Conservation (phyloP, 371 early-diverging fungal species). For the Circinella umbellata region DNA sequence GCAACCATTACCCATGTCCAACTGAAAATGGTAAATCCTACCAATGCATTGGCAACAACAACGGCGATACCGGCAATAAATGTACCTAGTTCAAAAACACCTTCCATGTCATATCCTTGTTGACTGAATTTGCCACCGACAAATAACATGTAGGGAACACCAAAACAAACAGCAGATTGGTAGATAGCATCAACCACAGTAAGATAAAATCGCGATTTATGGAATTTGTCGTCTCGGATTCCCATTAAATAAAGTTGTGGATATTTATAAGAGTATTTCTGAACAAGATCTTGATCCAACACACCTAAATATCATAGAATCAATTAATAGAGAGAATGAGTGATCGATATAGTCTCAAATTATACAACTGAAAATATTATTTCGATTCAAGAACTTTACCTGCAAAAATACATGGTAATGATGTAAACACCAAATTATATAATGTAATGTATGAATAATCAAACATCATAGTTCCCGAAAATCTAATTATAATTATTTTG, state of each 20-base stretch:
- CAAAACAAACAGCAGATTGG: constrained; percentile 88
- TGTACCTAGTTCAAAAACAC: constrained; percentile 79
- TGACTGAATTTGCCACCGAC: constrained; percentile 53
- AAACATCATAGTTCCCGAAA: constrained; percentile 67
- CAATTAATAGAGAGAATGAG: no score
- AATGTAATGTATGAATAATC: constrained; percentile 85
- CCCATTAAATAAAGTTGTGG: constrained; percentile 91
- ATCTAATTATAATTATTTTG: constrained; percentile 26
- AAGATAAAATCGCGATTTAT: constrained; percentile 78
- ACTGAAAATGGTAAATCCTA: constrained; percentile 77
- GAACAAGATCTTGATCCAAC: constrained; percentile 91
- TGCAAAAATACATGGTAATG: constrained; percentile 71
- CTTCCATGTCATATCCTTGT: constrained; percentile 67
- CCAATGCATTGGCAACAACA: constrained; percentile 83
- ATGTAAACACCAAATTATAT: constrained; percentile 81
- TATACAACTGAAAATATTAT: no score
- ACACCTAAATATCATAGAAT: constrained; percentile 45
- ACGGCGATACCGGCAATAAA: constrained; percentile 81
- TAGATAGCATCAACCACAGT: constrained; percentile 88
- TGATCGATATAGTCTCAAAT: no score
- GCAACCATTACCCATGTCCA: constrained; percentile 81
- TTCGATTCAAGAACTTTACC: constrained; percentile 20
- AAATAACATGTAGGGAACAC: constrained; percentile 63
- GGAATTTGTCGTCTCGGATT: constrained; percentile 85
- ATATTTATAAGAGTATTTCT: constrained; percentile 73